phyloP scores from a whole-genome alignment of 2,329 filamentous ascomycete genomes.

The Ascochyta clinopodiicola region DNA sequence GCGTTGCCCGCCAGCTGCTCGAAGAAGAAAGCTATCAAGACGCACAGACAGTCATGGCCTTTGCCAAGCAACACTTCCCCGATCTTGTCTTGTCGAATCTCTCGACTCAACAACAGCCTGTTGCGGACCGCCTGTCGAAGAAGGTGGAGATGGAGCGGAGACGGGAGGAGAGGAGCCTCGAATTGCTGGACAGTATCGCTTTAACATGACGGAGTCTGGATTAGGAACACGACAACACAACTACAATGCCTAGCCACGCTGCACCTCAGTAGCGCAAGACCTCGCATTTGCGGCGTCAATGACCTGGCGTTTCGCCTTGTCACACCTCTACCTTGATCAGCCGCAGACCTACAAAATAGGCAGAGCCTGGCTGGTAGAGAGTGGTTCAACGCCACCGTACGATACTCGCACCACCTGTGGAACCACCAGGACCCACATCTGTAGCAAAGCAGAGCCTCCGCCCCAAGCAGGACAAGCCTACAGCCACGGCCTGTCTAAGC shows the following conservation, averaged over 20 bases:
- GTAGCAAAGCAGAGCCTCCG: neutral
- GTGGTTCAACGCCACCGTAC: neutral
- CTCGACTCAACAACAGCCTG: conserved; percentile 2
- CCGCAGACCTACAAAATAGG: neutral
- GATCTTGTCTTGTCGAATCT: conserved; percentile 35
- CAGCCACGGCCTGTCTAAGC: neutral
- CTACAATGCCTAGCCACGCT: neutral
- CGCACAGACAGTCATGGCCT: conserved; percentile 39
- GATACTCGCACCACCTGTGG: neutral
- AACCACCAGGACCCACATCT: neutral
- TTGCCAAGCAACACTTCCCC: conserved; percentile 39
- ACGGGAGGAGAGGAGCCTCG: conserved; percentile 28
- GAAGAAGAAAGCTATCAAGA: conserved; percentile 37
- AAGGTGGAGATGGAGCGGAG: conserved; percentile 15
- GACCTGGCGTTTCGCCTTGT: neutral
- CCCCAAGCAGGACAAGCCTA: neutral
- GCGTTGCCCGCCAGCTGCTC: conserved; percentile 38
- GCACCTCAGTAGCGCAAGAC: neutral
- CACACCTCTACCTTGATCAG: neutral
- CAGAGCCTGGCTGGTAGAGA: neutral
- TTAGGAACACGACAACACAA: neutral
- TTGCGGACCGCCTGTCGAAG: neutral
- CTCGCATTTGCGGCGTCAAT: neutral
- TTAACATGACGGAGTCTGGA: conserved; percentile 14
- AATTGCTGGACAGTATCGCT: conserved; percentile 35